Percentiles rank a stretch among this genome's conserved stretches.
These are phyloP conservation scores for Backusella luteola DNA, from an alignment of 192 early-diverging fungal species.

Conservation along the genomic window DNA sequence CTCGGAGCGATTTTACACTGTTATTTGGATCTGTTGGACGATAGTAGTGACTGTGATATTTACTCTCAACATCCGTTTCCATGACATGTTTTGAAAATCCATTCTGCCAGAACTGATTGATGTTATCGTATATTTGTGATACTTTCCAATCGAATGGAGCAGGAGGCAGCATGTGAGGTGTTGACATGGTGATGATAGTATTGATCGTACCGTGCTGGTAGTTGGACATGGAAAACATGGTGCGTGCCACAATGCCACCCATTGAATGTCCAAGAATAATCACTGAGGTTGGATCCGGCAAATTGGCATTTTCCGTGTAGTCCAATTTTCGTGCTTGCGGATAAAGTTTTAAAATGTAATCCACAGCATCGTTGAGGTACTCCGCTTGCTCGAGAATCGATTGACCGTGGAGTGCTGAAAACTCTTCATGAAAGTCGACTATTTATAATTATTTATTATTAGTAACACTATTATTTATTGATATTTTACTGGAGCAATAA, in stretches of 20 bases:
- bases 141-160: conserved; percentile 66
- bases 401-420: conserved; percentile 85
- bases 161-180: conserved; percentile 84
- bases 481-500: neutral
- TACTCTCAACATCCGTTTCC: conserved; percentile 6
- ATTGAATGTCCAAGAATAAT: conserved; percentile 91
- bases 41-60: neutral
- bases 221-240: conserved; percentile 68
- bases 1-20: conserved; percentile 30
- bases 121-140: conserved; percentile 61
- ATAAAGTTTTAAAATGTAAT: conserved; percentile 75
- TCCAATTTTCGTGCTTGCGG: conserved; percentile 38
- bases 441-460: conserved; percentile 26
- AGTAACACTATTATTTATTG: neutral
- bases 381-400: conserved; percentile 83
- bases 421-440: conserved; percentile 87
- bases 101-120: conserved; percentile 72
- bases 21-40: neutral
- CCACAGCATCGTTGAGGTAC: conserved; percentile 79
- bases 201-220: conserved; percentile 70
- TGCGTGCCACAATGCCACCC: conserved; percentile 91
- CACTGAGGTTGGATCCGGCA: conserved; percentile 66
- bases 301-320: conserved; percentile 7
- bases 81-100: conserved; percentile 32
- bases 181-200: conserved; percentile 84